Percentiles rank a stretch among this genome's conserved stretches.
phyloP scores from a whole-genome alignment of 495 filamentous ascomycete genomes.

The Penicillium verhagenii region DNA sequence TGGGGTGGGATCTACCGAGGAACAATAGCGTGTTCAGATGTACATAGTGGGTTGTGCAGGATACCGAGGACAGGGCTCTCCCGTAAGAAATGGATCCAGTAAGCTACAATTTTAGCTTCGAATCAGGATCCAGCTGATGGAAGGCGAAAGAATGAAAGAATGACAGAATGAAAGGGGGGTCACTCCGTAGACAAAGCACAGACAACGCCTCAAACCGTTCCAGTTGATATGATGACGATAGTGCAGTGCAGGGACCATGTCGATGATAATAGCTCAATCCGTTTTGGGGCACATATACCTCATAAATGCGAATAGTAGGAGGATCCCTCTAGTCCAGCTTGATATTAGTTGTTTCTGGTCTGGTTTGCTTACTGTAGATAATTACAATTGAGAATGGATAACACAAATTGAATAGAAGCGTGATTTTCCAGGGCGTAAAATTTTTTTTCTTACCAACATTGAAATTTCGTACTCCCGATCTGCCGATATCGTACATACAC shows the following conservation, averaged over 20 bases:
- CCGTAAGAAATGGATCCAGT: no score
- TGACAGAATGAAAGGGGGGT: neutral
- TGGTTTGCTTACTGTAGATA: neutral
- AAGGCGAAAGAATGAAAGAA: neutral
- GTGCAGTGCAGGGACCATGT: neutral
- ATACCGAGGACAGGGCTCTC: no score
- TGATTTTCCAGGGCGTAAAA: neutral
- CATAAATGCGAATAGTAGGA: neutral
- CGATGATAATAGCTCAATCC: neutral
- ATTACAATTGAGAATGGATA: neutral
- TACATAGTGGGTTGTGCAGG: neutral
- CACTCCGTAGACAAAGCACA: neutral
- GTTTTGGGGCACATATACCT: neutral
- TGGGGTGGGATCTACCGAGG: neutral
- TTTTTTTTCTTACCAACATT: no score
- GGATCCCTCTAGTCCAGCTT: neutral
- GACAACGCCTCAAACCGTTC: neutral
- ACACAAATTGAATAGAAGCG: neutral
- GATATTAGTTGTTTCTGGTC: neutral
- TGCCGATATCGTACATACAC: neutral
- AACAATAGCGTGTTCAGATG: neutral
- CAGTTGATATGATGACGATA: neutral
- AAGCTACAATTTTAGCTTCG: no score
- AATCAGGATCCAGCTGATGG: neutral
- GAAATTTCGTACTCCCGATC: conserved; percentile 1